These are phyloP conservation scores for Pyricularia sp. DNA, from an alignment of 2,329 filamentous ascomycete genomes.

Conservation along the genomic window DNA sequence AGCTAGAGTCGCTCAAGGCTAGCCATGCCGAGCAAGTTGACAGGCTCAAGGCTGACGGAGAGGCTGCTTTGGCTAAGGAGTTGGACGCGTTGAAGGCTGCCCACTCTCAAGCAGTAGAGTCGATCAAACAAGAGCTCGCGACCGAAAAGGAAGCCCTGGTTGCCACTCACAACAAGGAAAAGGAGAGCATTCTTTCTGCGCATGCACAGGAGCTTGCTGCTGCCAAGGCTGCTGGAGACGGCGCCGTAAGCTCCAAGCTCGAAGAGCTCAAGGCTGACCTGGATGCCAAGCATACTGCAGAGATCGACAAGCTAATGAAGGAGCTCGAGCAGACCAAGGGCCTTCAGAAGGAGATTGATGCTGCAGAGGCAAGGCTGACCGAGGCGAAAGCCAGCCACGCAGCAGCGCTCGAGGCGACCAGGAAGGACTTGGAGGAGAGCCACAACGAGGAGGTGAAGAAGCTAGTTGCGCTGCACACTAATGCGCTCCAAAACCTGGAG, in stretches of 20 bases:
- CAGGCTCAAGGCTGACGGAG: slow-evolving; percentile 13
- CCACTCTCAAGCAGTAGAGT: slow-evolving; percentile 29
- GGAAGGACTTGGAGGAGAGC: slow-evolving; percentile 24
- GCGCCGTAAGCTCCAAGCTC: slow-evolving; percentile 16
- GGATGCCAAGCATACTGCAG: slow-evolving; percentile 20
- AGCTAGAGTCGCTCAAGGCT: slow-evolving; percentile 40
- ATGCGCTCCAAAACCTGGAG: slow-evolving; percentile 31
- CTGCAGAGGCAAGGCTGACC: slow-evolving; percentile 18
- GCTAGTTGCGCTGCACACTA: slow-evolving; percentile 26
- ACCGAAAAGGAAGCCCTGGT: slow-evolving; percentile 25
- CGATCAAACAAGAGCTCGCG: slow-evolving; percentile 27
- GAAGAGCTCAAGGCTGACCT: slow-evolving; percentile 22
- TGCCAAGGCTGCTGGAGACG: slow-evolving; percentile 12
- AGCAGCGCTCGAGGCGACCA: slow-evolving; percentile 23
- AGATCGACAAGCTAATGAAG: slow-evolving; percentile 21
- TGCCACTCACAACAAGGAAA: slow-evolving; percentile 18
- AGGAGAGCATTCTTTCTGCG: slow-evolving; percentile 19
- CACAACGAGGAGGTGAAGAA: slow-evolving; percentile 34
- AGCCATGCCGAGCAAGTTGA: slow-evolving; percentile 35
- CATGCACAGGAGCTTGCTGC: slow-evolving; percentile 18
- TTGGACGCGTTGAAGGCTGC: slow-evolving; percentile 26
- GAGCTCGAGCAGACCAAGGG: slow-evolving; percentile 19
- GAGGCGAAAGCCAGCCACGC: slow-evolving; percentile 21
- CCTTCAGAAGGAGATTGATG: slow-evolving; percentile 17
- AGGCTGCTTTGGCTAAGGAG: slow-evolving; percentile 19